Base-by-base conservation (phyloP, 1,284 basidiomycete genomes). In the Cystobasidium sp. region DNA sequence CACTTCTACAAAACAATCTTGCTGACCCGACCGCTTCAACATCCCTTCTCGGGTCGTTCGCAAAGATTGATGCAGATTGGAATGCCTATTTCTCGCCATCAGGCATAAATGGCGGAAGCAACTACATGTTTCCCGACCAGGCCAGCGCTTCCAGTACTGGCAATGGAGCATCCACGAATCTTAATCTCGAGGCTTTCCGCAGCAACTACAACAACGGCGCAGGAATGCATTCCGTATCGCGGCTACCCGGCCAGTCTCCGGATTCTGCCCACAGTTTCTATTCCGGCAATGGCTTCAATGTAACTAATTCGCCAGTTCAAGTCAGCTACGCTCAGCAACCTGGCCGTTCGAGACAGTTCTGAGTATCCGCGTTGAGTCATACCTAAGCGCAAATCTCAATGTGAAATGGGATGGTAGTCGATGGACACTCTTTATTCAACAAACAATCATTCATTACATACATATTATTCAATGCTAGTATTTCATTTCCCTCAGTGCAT, bases 1-100 rank as follows among this genome's bases (percentile, higher is more conserved):
- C 39, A 8, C 63, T 73, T 39, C 51, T 73, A 52, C 70, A 73
- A 41, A 39, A 18, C 6, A 52, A 47, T 9, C 43, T 73, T 8
- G 59, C 70, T 9, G 70, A 73, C 24, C 70, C 70, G 51, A 49
- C 62, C 6, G 47, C 47, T n/a, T 65, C 62, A 8, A 56, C 47
- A 18, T 73, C 70, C 9, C 49, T 73, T 24, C 53, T 73, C 41
- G 58, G 58, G 6, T 73, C 70, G 4, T 73, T 73, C 44, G 70
- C 70, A 44, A 73, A 59, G 41, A 73, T 73, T 8, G 70, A 73
- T 41, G 70, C 70, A 7, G 70, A 73, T 22, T 73, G 70, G 70
- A 66, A 73, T 22, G 70, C 70, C 16, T 73, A 73, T 41, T 73
- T 73, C 39, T 53, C 64, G 6, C 64, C 64, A n/a, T 22, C 64